These are phyloP conservation scores for Tolypocladium amazonense DNA, from an alignment of 2,329 filamentous ascomycete genomes.

Conservation along the genomic window DNA sequence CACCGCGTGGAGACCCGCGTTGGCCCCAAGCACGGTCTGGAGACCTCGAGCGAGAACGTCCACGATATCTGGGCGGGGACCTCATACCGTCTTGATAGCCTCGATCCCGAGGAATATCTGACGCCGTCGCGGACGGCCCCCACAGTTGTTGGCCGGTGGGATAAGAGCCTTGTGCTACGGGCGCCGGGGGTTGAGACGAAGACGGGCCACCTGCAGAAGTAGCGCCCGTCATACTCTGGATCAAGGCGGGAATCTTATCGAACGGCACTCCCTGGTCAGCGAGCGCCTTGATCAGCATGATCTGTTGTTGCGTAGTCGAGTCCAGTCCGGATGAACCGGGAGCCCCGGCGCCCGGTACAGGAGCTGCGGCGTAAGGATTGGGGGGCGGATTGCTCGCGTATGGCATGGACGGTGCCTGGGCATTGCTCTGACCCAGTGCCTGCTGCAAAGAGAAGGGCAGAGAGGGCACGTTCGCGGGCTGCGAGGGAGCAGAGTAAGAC, in stretches of 20 bases:
- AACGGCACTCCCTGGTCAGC: constrained; percentile 64
- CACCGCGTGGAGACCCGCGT: constrained; percentile 52
- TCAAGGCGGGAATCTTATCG: constrained; percentile 59
- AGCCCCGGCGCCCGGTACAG: constrained; percentile 20
- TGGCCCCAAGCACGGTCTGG: constrained; percentile 64
- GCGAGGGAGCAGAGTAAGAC: constrained; percentile 32
- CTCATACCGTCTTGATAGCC: constrained; percentile 46
- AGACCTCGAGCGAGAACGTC: constrained; percentile 67
- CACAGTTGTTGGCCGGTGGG: constrained; percentile 20
- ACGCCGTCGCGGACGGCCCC: constrained; percentile 15
- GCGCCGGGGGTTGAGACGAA: constrained; percentile 25
- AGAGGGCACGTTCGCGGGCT: constrained; percentile 49
- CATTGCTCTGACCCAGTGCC: constrained; percentile 21
- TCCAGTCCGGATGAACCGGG: constrained; percentile 29
- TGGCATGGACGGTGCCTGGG: constrained; percentile 15
- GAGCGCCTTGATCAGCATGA: constrained; percentile 65
- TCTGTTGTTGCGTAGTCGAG: constrained; percentile 55
- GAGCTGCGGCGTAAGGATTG: constrained; percentile 19
- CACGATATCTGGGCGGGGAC: constrained; percentile 52
- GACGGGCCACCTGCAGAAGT: constrained; percentile 20
- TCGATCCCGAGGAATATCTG: constrained; percentile 43
- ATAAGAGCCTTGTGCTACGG: constrained; percentile 33
- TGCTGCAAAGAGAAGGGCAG: constrained; percentile 29
- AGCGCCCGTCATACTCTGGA: constrained; percentile 40
- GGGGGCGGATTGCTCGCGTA: constrained; percentile 10